Evolutionary conservation across 257 asterid genomes (phyloP), one percentile per base, ranked within the genome.

Genomic region (Fraxinus pennsylvanica): DNA sequence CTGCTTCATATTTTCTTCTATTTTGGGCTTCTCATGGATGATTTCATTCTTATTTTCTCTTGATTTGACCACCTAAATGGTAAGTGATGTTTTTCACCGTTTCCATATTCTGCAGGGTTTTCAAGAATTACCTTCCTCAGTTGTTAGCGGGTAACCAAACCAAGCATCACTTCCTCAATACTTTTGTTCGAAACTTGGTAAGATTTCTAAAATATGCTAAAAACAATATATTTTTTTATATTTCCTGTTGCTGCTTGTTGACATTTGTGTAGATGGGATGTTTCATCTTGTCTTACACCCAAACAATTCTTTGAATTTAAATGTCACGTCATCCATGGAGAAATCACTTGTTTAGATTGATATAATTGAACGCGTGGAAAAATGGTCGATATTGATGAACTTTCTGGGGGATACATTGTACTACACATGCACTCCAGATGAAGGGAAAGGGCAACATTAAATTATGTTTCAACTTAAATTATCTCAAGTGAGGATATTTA

Each of bases 91-190:
- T 73, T 75, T 22, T 45, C 45, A 27, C 82, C 68, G 41, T 78
- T 57, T 80, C 59, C 78, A 50, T 74, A 38, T 67, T 77, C 80
- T 85, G 78, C 92, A 93, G 99, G 99, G 96, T 91, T 81, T 95
- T 93, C 88, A 90, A 88, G 84, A 91, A 91, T 86, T 84, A 88
- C 82, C 81, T 95, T 82, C 97, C 94, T 61, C 87, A 86, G 77
- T 68, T 95, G 78, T 83, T 95, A 77, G 84, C 81, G 87, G 87
- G 89, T 65, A 83, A 84, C 70, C 90, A 79, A 81, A 85, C 93
- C 57, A 82, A 90, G 73, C 85, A 82, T 78, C 86, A 85, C 65
- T 84, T 89, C 77, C 87, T 95, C 83, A 77, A 83, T 81, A 83
- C 91, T 45, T 72, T 91, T 75, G 81, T 86, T 72, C 89, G 88